Conservation (phyloP, 441 rosid species). For the Pelargonium myrrhifolium region DNA sequence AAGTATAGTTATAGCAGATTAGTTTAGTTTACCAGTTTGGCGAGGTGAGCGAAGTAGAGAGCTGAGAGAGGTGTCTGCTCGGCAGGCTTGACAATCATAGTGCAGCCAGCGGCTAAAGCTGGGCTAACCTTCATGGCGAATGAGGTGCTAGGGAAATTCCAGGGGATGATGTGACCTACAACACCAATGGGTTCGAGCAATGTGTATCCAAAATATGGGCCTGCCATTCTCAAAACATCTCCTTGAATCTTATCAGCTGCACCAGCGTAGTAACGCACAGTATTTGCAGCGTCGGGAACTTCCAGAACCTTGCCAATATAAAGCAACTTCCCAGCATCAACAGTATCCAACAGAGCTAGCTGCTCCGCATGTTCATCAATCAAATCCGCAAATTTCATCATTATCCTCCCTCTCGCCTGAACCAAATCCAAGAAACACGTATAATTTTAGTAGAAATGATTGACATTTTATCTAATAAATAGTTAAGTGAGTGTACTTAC, state of each 20-base stretch:
- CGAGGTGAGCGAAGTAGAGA: slow-evolving; percentile 62
- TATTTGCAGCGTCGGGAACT: slow-evolving; percentile 34
- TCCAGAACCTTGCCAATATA: slow-evolving; percentile 32
- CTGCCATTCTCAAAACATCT: slow-evolving; percentile 53
- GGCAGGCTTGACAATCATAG: slow-evolving; percentile 77
- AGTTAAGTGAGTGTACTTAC: slow-evolving; percentile 27
- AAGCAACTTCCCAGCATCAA: slow-evolving; percentile 71
- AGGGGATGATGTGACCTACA: slow-evolving; percentile 69
- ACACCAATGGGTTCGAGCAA: slow-evolving; percentile 81
- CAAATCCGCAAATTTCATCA: slow-evolving; percentile 57
- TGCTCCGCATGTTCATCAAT: slow-evolving; percentile 55
- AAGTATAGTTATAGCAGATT: too few species aligned
- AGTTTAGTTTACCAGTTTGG: slow-evolving; percentile 42
- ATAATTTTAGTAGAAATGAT: not conserved
- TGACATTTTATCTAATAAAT: too few species aligned
- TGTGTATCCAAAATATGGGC: slow-evolving; percentile 57
- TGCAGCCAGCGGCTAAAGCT: slow-evolving; percentile 83
- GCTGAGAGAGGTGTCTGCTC: slow-evolving; percentile 90
- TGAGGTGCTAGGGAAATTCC: slow-evolving; percentile 67
- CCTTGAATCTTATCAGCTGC: slow-evolving; percentile 92
- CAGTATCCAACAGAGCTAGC: slow-evolving; percentile 52
- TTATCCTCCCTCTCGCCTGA: slow-evolving; percentile 40
- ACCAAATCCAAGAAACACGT: not conserved
- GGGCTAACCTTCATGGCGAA: slow-evolving; percentile 68
- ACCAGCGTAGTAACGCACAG: slow-evolving; percentile 70